phyloP scores from a whole-genome alignment of 805 yeast species.

The Kodamaea leandrae region DNA sequence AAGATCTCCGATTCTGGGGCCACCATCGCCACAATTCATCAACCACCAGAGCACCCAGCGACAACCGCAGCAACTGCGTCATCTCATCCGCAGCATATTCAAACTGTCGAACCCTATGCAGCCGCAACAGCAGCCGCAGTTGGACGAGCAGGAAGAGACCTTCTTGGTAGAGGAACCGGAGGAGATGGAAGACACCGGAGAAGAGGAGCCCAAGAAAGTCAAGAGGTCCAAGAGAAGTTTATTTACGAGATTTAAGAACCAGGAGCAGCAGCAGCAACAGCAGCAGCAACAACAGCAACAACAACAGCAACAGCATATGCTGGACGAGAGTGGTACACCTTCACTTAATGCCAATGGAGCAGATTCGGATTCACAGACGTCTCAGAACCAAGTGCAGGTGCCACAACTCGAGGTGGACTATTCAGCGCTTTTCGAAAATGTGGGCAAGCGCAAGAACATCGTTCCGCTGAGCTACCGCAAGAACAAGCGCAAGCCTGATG shows the following conservation, averaged over 20 bases:
- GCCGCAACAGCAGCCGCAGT: not conserved
- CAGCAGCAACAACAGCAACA: conserved; percentile 1
- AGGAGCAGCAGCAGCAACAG: conserved; percentile 9
- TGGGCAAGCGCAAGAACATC: conserved; percentile 38
- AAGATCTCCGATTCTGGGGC: conserved; percentile 19
- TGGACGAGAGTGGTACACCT: conserved; percentile 17
- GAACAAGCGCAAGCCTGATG: conserved; percentile 22
- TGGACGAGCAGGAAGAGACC: conserved; percentile 5
- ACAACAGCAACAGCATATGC: conserved; percentile 13
- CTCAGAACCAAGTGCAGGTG: conserved; percentile 10
- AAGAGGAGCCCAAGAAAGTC: conserved; percentile 22
- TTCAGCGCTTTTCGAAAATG: conserved; percentile 43
- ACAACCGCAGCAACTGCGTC: conserved; percentile 26
- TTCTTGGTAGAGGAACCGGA: conserved; percentile 6
- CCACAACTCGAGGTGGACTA: conserved; percentile 35
- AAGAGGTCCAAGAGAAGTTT: conserved; percentile 35
- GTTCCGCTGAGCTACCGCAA: conserved; percentile 23
- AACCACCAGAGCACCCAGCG: conserved; percentile 8
- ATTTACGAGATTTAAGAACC: conserved; percentile 38
- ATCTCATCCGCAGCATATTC: conserved; percentile 23
- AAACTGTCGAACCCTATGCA: conserved; percentile 11
- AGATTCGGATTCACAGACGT: too few species aligned
- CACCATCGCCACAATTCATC: conserved; percentile 17
- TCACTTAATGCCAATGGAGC: too few species aligned
- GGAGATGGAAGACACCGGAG: conserved; percentile 8